Conservation (phyloP, 768 basidiomycete genomes). For the Dentipellis sp. region DNA sequence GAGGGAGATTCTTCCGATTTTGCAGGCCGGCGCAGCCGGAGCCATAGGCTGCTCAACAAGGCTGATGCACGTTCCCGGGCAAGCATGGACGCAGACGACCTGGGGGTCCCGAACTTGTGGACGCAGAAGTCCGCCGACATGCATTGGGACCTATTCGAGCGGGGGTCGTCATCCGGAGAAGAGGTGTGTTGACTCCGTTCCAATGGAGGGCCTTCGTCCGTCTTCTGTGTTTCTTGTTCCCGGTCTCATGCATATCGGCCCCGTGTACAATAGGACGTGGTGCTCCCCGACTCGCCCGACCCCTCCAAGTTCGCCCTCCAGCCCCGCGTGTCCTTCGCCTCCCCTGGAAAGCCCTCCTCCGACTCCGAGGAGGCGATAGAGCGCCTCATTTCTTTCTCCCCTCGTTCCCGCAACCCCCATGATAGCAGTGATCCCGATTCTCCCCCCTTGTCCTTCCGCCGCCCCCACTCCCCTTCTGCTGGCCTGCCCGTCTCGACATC, state of each 20-base stretch:
- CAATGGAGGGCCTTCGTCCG: slow-evolving; percentile 1
- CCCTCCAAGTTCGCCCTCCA: slow-evolving; percentile 11
- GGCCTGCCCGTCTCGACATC: background rate
- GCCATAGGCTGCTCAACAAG: background rate
- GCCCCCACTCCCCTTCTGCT: background rate
- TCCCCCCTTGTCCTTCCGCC: background rate
- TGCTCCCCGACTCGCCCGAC: slow-evolving; percentile 11
- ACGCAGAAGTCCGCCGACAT: background rate
- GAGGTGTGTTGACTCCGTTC: slow-evolving; percentile 5
- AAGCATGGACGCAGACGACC: background rate
- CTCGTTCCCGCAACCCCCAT: background rate
- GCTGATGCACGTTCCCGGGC: background rate
- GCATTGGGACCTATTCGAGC: background rate
- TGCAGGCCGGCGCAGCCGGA: background rate
- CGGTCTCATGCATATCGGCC: background rate
- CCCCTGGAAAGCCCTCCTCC: slow-evolving; percentile 1
- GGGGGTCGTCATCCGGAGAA: slow-evolving; percentile 2
- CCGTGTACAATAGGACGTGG: slow-evolving; percentile 10
- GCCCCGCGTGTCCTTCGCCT: slow-evolving; percentile 6
- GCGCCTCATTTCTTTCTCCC: background rate
- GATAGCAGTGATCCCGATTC: background rate
- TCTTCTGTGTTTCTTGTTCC: slow-evolving; percentile 4
- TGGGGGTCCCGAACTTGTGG: background rate
- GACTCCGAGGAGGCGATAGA: background rate
- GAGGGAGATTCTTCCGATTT: background rate